These are phyloP conservation scores for Linnemannia elongata DNA, from an alignment of 192 early-diverging fungal genomes.

Conservation along the genomic window DNA sequence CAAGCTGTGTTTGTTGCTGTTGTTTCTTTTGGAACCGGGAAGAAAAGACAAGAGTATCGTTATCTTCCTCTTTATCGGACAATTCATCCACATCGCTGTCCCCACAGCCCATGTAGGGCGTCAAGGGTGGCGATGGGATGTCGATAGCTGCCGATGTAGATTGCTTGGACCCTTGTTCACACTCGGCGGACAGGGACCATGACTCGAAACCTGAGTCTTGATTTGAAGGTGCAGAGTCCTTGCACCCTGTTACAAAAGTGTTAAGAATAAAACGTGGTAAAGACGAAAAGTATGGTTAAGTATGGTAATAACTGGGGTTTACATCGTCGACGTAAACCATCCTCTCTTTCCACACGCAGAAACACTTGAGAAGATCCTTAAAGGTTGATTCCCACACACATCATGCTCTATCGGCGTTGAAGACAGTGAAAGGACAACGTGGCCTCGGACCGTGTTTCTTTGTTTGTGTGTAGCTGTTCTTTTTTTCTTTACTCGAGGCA, in stretches of 20 bases:
- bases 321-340: background rate
- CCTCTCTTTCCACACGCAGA: background rate
- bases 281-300: background rate
- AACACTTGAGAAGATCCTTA: background rate
- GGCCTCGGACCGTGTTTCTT: background rate
- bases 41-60: slow-evolving; percentile 17
- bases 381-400: background rate
- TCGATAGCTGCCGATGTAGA: slow-evolving; percentile 29
- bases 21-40: slow-evolving; percentile 13
- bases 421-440: background rate
- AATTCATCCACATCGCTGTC: background rate
- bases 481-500: background rate
- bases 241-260: background rate
- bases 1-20: background rate
- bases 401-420: background rate
- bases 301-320: background rate
- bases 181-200: background rate
- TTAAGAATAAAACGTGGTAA: background rate
- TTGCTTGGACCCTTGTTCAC: slow-evolving; percentile 17
- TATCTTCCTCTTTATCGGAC: background rate
- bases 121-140: slow-evolving; percentile 44
- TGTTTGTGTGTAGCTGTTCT: background rate
- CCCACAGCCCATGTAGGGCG: slow-evolving; percentile 24
- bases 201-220: background rate
- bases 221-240: background rate